These are phyloP conservation scores for Wilcoxina mikolae DNA, from an alignment of 495 filamentous ascomycete genomes.

Conservation along the genomic window DNA sequence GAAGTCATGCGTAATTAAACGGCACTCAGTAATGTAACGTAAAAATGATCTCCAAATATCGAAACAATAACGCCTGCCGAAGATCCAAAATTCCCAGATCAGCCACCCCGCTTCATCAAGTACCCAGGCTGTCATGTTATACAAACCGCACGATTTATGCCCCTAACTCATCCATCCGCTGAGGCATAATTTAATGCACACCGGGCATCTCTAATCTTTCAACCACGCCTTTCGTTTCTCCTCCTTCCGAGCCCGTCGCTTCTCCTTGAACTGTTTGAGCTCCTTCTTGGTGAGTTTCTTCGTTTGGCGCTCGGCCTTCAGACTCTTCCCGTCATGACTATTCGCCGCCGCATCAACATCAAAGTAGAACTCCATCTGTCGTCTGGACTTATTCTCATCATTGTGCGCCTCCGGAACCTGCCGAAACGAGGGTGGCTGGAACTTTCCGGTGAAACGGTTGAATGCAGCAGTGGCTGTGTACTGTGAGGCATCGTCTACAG, in stretches of 20 bases:
- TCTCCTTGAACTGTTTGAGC: slow-evolving; percentile 58
- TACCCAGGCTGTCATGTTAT: too few relatives aligned
- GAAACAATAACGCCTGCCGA: too few relatives aligned
- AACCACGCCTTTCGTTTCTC: slow-evolving; percentile 90
- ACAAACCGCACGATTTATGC: too few relatives aligned
- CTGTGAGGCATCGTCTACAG: slow-evolving; percentile 26
- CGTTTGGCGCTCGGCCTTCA: slow-evolving; percentile 79
- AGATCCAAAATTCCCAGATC: too few relatives aligned
- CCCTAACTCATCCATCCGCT: too few relatives aligned
- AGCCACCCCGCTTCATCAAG: too few relatives aligned
- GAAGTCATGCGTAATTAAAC: too few relatives aligned
- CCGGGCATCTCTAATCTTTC: slow-evolving; percentile 41
- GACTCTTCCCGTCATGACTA: slow-evolving; percentile 73
- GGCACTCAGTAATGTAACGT: too few relatives aligned
- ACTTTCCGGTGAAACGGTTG: slow-evolving; percentile 85
- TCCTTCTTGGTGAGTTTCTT: slow-evolving; percentile 79
- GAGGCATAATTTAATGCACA: not conserved
- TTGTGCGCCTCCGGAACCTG: slow-evolving; percentile 60
- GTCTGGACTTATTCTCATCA: slow-evolving; percentile 72
- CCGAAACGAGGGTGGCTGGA: slow-evolving; percentile 42
- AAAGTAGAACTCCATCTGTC: slow-evolving; percentile 91
- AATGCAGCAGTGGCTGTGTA: slow-evolving; percentile 62
- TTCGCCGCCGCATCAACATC: slow-evolving; percentile 97
- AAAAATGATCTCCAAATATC: too few relatives aligned
- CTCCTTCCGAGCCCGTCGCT: slow-evolving; percentile 65